Conservation (phyloP, 257 asterid genomes). For the Parsonsia alboflavescens region DNA sequence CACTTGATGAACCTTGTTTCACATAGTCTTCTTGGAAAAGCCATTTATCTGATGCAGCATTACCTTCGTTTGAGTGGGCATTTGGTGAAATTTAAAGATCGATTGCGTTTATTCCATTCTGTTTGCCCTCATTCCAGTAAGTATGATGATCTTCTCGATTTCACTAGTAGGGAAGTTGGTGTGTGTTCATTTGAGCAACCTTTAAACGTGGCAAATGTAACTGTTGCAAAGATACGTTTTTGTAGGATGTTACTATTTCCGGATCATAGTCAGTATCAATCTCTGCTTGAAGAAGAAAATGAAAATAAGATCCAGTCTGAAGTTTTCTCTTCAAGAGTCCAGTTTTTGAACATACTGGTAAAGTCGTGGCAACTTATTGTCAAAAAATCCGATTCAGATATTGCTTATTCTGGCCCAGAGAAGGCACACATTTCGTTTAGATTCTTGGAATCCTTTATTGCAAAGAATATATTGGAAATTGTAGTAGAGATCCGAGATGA, state of each 20-base stretch:
- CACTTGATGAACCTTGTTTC: constrained; percentile 44
- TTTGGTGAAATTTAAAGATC: constrained; percentile 32
- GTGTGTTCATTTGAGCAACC: constrained; percentile 39
- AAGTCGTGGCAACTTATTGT: constrained; percentile 63
- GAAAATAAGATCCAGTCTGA: constrained; percentile 22
- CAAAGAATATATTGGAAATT: constrained; percentile 50
- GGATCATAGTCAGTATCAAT: constrained; percentile 23
- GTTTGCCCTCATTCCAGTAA: constrained; percentile 45
- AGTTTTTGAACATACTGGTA: constrained; percentile 51
- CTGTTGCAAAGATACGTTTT: constrained; percentile 58
- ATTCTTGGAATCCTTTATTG: constrained; percentile 58
- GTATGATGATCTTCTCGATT: constrained; percentile 45
- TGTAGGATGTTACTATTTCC: constrained; percentile 55
- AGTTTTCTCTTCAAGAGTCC: constrained; percentile 43
- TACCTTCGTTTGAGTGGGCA: constrained; percentile 38
- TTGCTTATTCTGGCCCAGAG: constrained; percentile 35
- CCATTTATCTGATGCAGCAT: constrained; percentile 42
- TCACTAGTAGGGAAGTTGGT: constrained; percentile 37
- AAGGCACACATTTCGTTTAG: constrained; percentile 36
- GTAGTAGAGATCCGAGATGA: constrained; percentile 40
- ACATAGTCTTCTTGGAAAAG: constrained; percentile 63
- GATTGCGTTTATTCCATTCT: constrained; percentile 55
- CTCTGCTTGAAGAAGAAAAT: constrained; percentile 27
- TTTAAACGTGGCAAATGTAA: constrained; percentile 57
- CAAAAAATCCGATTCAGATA: constrained; percentile 35